Percentiles rank a stretch among this genome's conserved stretches.
Evolutionary conservation across 805 yeast genomes (phyloP).

Genomic region (Lipomyces chichibuensis): DNA sequence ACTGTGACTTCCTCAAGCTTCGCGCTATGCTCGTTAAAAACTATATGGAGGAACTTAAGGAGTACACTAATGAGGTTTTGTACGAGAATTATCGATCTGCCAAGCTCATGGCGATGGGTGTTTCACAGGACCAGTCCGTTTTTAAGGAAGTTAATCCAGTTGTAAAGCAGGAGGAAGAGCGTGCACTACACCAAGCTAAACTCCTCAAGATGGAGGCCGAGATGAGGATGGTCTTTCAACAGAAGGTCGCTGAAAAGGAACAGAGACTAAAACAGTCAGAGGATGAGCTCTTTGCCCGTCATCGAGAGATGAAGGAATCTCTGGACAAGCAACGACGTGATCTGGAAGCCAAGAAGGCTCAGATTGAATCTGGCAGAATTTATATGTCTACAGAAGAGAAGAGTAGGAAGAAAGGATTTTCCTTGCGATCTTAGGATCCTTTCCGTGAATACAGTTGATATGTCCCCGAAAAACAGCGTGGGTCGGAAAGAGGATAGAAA

Average conservation of each 20-base stretch:
- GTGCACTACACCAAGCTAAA: slow-evolving; percentile 88
- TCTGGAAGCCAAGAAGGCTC: slow-evolving; percentile 86
- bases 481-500: neutral
- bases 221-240: slow-evolving; percentile 95
- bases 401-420: slow-evolving; percentile 32
- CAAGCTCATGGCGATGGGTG: slow-evolving; percentile 78
- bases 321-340: slow-evolving; percentile 83
- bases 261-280: slow-evolving; percentile 95
- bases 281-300: slow-evolving; percentile 92
- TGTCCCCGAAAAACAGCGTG: neutral
- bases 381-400: slow-evolving; percentile 20
- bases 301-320: slow-evolving; percentile 96
- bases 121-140: slow-evolving; percentile 89
- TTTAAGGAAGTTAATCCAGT: slow-evolving; percentile 94
- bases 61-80: slow-evolving; percentile 70
- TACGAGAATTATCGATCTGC: slow-evolving; percentile 90
- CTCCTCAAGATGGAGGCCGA: slow-evolving; percentile 92
- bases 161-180: slow-evolving; percentile 90
- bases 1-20: slow-evolving; percentile 86
- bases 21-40: slow-evolving; percentile 87
- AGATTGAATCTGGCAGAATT: slow-evolving; percentile 50
- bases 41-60: slow-evolving; percentile 91
- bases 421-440: slow-evolving; percentile 26
- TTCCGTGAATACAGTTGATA: too few species aligned
- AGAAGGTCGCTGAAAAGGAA: slow-evolving; percentile 94